A percentile compares a stretch with the other conserved stretches of the same genome.
These are phyloP conservation scores for rapeseed (Brassica napus) DNA, from an alignment of 345 rosid genomes.

Conservation along the genomic window DNA sequence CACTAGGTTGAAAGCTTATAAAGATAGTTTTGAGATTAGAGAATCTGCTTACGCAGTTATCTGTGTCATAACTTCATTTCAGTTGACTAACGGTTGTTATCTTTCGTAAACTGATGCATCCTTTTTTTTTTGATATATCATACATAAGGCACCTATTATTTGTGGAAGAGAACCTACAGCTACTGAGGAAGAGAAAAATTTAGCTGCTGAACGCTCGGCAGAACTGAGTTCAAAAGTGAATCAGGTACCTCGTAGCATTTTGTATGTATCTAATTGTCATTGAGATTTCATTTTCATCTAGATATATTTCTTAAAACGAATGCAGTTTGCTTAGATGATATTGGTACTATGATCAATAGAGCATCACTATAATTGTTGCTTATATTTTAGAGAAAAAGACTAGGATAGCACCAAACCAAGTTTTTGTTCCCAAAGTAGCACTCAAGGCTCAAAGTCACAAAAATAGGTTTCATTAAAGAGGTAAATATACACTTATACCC, in stretches of 20 bases:
- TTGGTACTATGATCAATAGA: conserved; percentile 19
- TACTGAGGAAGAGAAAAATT: conserved; percentile 73
- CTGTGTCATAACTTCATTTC: conserved; percentile 8
- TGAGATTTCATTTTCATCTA: conserved; percentile 4
- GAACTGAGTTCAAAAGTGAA: conserved; percentile 94
- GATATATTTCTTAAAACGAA: not conserved
- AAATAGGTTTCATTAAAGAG: too few relatives aligned
- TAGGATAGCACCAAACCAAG: too few relatives aligned
- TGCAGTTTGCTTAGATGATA: conserved; percentile 21
- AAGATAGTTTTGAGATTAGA: conserved; percentile 7
- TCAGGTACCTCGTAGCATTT: conserved; percentile 59
- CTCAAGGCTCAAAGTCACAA: too few relatives aligned
- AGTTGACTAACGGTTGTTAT: conserved; percentile 4
- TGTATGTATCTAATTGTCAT: conserved; percentile 2
- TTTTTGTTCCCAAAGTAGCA: too few relatives aligned
- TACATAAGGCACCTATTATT: conserved; percentile 77
- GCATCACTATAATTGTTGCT: conserved; percentile 10
- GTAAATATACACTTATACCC: too few relatives aligned
- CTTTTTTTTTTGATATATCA: conserved; percentile 17
- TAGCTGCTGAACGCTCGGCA: conserved; percentile 80
- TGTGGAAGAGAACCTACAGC: conserved; percentile 98
- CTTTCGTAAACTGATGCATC: conserved; percentile 21
- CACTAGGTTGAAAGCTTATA: conserved; percentile 1
- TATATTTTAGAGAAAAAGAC: not conserved
- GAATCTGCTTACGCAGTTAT: conserved; percentile 11